Evolutionary conservation across 2,329 filamentous ascomycete species (phyloP), one percentile per base, ranked within the genome.

Genomic region (Penicillium sp.): DNA sequence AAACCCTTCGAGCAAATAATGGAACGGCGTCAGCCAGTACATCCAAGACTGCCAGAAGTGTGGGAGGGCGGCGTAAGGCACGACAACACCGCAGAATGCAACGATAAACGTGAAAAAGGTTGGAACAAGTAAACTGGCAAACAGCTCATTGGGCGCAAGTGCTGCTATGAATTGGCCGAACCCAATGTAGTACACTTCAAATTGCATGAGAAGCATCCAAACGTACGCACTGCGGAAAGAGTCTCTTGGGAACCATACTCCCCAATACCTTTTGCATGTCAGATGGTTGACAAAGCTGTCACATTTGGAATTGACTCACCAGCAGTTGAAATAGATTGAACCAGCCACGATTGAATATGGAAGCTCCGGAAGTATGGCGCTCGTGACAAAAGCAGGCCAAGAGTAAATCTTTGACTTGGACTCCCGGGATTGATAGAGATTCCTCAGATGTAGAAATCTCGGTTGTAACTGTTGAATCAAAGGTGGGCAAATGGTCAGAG

Each of bases 381-480:
- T 86, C 2, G 84, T 85, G 0, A 83, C 81, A 72, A 88, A 90
- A 0, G 88, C 87, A 13, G 82, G 72, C 88, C 89, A 92, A 1
- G 83, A 86, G 72, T 93, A 94, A 24, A 91, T 90, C 69, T 91
- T 91, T 14, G 87, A 84, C n/a, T 83, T 89, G 45, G 85, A 82
- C 69, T 94, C 90, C 5, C 90, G 82, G 1, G 81, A 84, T 67
- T 88, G 76, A 73, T 89, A 94, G 24, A 93, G 79, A 31, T 82
- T 78, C 4, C 88, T 81, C 42, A 84, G 82, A 54, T 82, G 77
- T 48, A 91, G 75, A 67, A 88, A 92, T 5, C 83, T 82, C 0
- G 89, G 89, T 65, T 92, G 88, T 0, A 92, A 78, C 62, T 92
- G 88, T 63, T 92, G 87, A 54, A 92, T 89, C 1, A 92, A 76